phyloP scores from a whole-genome alignment of 2,329 filamentous ascomycete genomes.

The Penicillium sp. region DNA sequence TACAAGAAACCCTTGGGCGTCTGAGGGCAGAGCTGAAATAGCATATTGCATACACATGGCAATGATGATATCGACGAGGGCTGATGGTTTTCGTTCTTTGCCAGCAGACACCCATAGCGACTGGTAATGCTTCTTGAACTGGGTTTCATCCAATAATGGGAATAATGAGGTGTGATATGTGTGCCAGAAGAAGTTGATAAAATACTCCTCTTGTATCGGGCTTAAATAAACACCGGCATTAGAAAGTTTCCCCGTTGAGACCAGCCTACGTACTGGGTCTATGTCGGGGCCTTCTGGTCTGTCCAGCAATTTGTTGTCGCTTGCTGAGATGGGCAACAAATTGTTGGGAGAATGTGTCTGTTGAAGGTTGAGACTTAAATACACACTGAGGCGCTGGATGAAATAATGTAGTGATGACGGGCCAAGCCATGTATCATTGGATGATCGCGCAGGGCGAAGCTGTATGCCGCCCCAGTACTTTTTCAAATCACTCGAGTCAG shows the following conservation, averaged over 20 bases:
- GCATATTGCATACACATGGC: conserved; percentile 24
- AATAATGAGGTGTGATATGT: conserved; percentile 23
- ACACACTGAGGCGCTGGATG: neutral
- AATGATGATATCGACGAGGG: conserved; percentile 21
- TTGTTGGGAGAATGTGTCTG: neutral
- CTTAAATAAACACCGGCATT: conserved; percentile 17
- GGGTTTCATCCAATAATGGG: conserved; percentile 18
- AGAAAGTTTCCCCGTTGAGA: neutral
- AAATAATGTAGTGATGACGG: conserved; percentile 3
- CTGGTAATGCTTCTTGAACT: conserved; percentile 22
- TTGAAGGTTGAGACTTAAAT: neutral
- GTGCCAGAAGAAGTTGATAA: conserved; percentile 21
- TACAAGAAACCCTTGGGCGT: conserved; percentile 13
- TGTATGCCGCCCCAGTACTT: conserved; percentile 2
- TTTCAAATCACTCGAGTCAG: neutral
- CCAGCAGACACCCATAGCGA: conserved; percentile 14
- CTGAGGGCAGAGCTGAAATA: conserved; percentile 9
- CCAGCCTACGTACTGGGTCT: neutral
- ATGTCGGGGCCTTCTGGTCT: neutral
- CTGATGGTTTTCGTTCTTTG: conserved; percentile 12
- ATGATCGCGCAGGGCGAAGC: conserved; percentile 1
- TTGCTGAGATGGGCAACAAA: conserved; percentile 1
- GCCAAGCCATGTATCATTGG: conserved; percentile 4
- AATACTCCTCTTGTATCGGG: conserved; percentile 22
- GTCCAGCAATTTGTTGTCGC: conserved; percentile 1